Conservation (phyloP, 2,329 filamentous ascomycete species). For the Fusarium miscanthi region DNA sequence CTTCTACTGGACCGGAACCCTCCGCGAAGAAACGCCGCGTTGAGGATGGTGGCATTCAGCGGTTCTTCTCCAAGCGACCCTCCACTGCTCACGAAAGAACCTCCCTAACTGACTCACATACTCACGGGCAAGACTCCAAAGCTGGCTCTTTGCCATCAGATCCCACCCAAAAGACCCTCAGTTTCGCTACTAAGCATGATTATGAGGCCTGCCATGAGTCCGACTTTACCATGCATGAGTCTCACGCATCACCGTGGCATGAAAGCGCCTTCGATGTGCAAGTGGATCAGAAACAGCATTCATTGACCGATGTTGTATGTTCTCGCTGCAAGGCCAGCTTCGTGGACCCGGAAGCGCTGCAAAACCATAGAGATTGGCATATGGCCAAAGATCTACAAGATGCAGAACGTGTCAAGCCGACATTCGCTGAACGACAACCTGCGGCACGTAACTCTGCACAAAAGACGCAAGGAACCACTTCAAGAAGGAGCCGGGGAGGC, state of each 20-base stretch:
- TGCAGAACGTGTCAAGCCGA: constrained; percentile 63
- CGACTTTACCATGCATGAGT: constrained; percentile 15
- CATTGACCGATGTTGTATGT: constrained; percentile 63
- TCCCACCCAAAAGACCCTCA: constrained; percentile 17
- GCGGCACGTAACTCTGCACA: constrained; percentile 47
- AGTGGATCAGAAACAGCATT: constrained; percentile 43
- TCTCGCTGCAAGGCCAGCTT: constrained; percentile 73
- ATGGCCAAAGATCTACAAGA: constrained; percentile 87
- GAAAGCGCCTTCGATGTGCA: constrained; percentile 32
- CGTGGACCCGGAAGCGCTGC: constrained; percentile 65
- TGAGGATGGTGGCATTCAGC: constrained; percentile 64
- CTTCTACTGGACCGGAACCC: constrained; percentile 37
- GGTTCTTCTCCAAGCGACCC: constrained; percentile 64
- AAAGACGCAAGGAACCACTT: constrained; percentile 51
- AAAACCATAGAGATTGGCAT: constrained; percentile 93
- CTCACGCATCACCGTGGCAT: constrained; percentile 16
- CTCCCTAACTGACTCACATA: constrained; percentile 33
- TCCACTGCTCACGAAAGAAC: constrained; percentile 45
- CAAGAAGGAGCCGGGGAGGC: constrained; percentile 54
- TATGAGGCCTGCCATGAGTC: constrained; percentile 35
- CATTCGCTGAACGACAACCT: constrained; percentile 55
- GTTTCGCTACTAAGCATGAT: constrained; percentile 9
- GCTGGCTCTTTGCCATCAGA: constrained; percentile 6
- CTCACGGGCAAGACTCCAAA: not conserved
- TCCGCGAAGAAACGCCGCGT: constrained; percentile 49